These are phyloP conservation scores for Leucocoprinus leucothites DNA, from an alignment of 768 basidiomycete species.

Conservation along the genomic window DNA sequence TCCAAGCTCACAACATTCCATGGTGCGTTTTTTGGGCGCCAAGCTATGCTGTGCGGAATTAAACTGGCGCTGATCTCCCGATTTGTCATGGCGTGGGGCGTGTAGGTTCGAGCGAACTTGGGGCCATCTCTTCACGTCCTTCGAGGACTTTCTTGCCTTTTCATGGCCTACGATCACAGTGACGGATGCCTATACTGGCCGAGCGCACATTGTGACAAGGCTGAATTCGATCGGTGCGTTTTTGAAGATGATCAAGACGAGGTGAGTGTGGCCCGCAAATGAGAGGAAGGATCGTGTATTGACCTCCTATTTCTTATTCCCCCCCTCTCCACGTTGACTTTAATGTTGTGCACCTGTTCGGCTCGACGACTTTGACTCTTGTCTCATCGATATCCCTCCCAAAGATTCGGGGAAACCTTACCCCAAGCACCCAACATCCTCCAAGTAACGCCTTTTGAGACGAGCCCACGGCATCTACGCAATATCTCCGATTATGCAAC, in stretches of 20 bases:
- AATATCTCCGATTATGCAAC: slow-evolving; percentile 63
- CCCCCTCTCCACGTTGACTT: slow-evolving; percentile 5
- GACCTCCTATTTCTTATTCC: not conserved
- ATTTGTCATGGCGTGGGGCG: not conserved
- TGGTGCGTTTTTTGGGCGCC: slow-evolving; percentile 41
- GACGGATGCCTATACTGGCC: slow-evolving; percentile 68
- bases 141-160: slow-evolving; percentile 76
- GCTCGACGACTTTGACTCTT: not conserved
- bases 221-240: slow-evolving; percentile 70
- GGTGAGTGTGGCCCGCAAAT: slow-evolving; percentile 32
- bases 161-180: slow-evolving; percentile 82
- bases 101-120: slow-evolving; percentile 76
- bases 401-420: slow-evolving; percentile 73
- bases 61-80: slow-evolving; percentile 1
- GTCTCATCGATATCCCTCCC: slow-evolving; percentile 7
- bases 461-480: slow-evolving; percentile 61
- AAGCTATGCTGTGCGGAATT: not conserved
- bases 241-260: slow-evolving; percentile 81
- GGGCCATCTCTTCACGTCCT: slow-evolving; percentile 76
- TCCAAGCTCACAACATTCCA: slow-evolving; percentile 64
- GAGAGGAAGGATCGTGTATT: not conserved
- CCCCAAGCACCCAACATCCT: slow-evolving; percentile 73
- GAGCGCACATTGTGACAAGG: slow-evolving; percentile 79
- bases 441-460: slow-evolving; percentile 67
- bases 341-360: not conserved